A percentile compares a stretch with the other conserved stretches of the same genome.
Evolutionary conservation across 1,284 basidiomycete species (phyloP).

Genomic region (Porodaedalea pini): DNA sequence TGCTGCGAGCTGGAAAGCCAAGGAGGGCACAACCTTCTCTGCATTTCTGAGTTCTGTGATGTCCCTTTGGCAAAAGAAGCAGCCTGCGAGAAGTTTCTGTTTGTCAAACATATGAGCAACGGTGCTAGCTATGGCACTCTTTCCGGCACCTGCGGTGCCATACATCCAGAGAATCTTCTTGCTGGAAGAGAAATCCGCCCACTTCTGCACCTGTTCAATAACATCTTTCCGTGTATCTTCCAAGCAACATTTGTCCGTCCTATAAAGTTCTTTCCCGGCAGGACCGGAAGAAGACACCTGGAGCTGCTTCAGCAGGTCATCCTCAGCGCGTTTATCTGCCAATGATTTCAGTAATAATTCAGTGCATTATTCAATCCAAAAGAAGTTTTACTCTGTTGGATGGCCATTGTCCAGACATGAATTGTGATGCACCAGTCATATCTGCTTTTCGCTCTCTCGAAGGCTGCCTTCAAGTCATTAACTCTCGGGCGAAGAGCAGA

Average conservation of each 20-base stretch:
- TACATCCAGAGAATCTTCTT: slow-evolving; percentile 34
- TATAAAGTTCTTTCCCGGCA: background rate
- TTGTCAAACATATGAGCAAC: slow-evolving; percentile 30
- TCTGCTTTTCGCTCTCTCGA: background rate
- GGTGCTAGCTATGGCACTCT: slow-evolving; percentile 32
- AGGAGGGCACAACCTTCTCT: background rate
- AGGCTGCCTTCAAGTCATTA: background rate
- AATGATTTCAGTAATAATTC: background rate
- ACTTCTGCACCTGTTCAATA: background rate
- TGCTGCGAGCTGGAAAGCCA: slow-evolving; percentile 1
- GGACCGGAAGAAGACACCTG: background rate
- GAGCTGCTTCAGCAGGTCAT: background rate
- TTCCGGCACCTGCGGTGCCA: slow-evolving; percentile 32
- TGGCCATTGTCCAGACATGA: background rate
- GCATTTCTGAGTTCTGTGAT: background rate
- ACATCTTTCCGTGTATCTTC: slow-evolving; percentile 2
- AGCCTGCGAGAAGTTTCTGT: slow-evolving; percentile 28
- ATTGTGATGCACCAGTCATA: background rate
- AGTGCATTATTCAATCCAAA: background rate
- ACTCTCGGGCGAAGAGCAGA: background rate
- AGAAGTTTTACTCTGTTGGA: background rate
- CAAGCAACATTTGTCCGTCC: background rate
- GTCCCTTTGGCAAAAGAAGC: slow-evolving; percentile 13
- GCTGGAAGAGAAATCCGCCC: slow-evolving; percentile 17
- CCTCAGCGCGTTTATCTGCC: background rate